Conservation (phyloP, 495 filamentous ascomycete species). For the Neurospora terricola region DNA sequence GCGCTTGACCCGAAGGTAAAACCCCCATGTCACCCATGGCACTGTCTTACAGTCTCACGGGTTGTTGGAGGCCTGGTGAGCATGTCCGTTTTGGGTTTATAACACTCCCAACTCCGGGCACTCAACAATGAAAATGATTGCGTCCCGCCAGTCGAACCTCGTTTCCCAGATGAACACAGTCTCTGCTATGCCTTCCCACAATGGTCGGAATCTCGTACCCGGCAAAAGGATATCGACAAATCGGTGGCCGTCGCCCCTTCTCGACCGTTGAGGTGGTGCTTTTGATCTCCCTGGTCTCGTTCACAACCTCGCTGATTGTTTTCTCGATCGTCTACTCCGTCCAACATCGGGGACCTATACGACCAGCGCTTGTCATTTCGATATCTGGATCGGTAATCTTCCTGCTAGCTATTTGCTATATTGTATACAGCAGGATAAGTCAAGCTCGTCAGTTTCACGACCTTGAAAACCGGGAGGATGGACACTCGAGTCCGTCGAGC, state of each 20-base stretch:
- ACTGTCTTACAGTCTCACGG: background rate
- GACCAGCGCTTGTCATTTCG: background rate
- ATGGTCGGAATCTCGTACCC: background rate
- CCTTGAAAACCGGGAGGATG: background rate
- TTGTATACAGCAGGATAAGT: background rate
- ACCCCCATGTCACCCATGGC: background rate
- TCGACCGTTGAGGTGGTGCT: background rate
- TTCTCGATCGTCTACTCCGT: background rate
- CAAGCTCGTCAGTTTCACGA: background rate
- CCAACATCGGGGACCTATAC: background rate
- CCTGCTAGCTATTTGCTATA: background rate
- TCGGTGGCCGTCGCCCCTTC: background rate
- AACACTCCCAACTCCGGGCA: background rate
- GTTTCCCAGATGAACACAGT: background rate
- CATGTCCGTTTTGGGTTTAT: background rate
- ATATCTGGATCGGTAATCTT: background rate
- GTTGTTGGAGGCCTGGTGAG: background rate
- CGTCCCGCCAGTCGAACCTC: background rate
- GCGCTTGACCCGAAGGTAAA: background rate
- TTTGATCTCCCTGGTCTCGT: background rate
- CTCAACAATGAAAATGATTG: background rate
- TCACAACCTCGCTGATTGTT: background rate
- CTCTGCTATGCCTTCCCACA: background rate
- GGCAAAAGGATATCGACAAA: background rate
- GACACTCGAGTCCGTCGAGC: background rate